These are phyloP conservation scores for Lolium perenne DNA, from an alignment of 176 grass and related monocot species.

Conservation along the genomic window DNA sequence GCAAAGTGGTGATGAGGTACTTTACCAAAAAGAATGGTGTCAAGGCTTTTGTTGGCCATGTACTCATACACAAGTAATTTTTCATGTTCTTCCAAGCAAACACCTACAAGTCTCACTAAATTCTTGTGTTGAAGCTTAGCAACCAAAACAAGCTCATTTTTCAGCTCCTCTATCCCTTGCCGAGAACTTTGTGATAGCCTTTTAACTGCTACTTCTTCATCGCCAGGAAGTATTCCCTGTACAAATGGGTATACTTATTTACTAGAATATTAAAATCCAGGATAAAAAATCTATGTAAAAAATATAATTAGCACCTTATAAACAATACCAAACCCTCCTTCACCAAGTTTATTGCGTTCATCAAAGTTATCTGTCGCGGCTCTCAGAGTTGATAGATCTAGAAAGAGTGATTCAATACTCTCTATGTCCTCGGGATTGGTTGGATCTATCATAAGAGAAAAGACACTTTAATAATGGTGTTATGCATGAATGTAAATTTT, in stretches of 20 bases:
- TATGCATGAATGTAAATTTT: not conserved
- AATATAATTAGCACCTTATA: slow-evolving; percentile 47
- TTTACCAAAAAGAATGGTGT: too few species aligned
- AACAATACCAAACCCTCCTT: slow-evolving; percentile 66
- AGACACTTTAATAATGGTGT: not conserved
- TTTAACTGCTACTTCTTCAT: slow-evolving; percentile 37
- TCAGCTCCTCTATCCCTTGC: too few species aligned
- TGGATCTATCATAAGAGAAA: slow-evolving; percentile 25
- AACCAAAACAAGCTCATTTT: too few species aligned
- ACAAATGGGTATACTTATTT: slow-evolving; percentile 11
- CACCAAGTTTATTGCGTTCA: slow-evolving; percentile 58
- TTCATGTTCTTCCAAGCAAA: too few species aligned
- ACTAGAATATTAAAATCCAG: not conserved
- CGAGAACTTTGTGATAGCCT: too few species aligned
- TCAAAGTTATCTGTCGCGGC: not conserved
- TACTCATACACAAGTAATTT: too few species aligned
- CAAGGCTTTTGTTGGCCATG: too few species aligned
- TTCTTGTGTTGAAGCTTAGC: too few species aligned
- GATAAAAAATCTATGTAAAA: not conserved
- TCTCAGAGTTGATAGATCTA: slow-evolving; percentile 52
- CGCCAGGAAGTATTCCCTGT: slow-evolving; percentile 64
- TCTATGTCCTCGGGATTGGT: slow-evolving; percentile 36
- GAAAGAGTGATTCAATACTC: slow-evolving; percentile 44
- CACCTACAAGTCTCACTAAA: too few species aligned
- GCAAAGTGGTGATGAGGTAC: too few species aligned